phyloP scores from a whole-genome alignment of 1,284 basidiomycete species.

The Tremellales sp. region DNA sequence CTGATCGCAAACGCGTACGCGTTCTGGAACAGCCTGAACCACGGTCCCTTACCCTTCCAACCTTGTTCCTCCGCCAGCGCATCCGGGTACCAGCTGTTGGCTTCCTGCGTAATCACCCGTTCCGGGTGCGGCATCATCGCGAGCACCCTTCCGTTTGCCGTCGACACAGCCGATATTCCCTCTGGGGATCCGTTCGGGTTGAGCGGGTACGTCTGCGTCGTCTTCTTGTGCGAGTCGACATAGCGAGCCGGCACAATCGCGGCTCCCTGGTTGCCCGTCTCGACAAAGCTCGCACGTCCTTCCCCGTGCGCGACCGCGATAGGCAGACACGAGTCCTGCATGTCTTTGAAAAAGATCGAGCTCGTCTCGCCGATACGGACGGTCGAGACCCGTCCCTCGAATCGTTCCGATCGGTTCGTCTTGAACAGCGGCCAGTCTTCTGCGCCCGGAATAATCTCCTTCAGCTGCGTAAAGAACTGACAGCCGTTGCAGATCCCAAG shows the following conservation, averaged over 20 bases:
- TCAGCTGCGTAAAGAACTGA: conserved; percentile 88
- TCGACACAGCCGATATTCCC: conserved; percentile 85
- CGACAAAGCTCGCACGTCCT: conserved; percentile 72
- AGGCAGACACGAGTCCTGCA: conserved; percentile 81
- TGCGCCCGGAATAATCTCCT: conserved; percentile 82
- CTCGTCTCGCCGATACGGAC: conserved; percentile 66
- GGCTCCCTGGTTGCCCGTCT: conserved; percentile 52
- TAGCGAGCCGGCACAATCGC: conserved; percentile 72
- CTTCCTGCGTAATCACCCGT: conserved; percentile 68
- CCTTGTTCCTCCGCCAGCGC: conserved; percentile 60
- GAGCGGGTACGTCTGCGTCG: conserved; percentile 76
- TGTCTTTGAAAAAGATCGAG: conserved; percentile 82
- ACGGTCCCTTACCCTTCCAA: conserved; percentile 73
- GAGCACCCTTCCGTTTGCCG: conserved; percentile 78
- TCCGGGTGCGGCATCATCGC: conserved; percentile 97
- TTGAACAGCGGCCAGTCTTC: conserved; percentile 87
- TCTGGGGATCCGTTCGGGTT: conserved; percentile 92
- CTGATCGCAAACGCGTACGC: conserved; percentile 54
- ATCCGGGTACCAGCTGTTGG: conserved; percentile 79
- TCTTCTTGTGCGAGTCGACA: conserved; percentile 63
- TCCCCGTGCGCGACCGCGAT: conserved; percentile 96
- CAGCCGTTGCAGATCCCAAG: conserved; percentile 98
- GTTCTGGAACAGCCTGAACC: conserved; percentile 94
- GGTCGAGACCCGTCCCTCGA: conserved; percentile 80
- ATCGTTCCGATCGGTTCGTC: conserved; percentile 80